Base-by-base conservation (phyloP, 495 filamentous ascomycete genomes). In the Annulohypoxylon bovei region DNA sequence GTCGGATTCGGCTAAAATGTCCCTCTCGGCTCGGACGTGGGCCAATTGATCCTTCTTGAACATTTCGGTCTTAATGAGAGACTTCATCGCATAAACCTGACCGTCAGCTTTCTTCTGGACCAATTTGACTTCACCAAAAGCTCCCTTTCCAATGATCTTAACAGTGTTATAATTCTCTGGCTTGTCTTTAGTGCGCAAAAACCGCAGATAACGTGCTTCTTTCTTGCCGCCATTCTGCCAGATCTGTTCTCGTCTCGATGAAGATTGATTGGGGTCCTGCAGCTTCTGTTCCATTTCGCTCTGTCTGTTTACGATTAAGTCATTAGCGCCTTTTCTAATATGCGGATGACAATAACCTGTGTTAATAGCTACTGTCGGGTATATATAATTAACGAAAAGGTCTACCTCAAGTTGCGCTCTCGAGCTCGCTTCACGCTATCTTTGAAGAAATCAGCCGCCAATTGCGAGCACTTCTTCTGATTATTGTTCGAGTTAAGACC, bases 1-100 rank as follows among this genome's bases (percentile, higher is more conserved):
- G 83, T 99, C 95, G 6, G 95, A 97, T 76, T 98, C 96, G 28
- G 95, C 96, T 39, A 99, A 83, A 70, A 99, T 97, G 78, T 99
- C 95, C 84, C 95, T 89, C 83, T 99, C 95, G 14, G 95, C 92
- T 64, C 97, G 94, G 54, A 99, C 95, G 82, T 99, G 95, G n/a
- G 95, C 95, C 62, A 99, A 82, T 79, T 99, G 95, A 75, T 99
- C 96, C 83, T 97, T 98, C 85, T 97, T 98, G 83, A 97, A 97
- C 95, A 99, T 99, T 79, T 99, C 95, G 5, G 92, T 91, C 86
- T 99, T 99, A 80, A 98, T 91, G 60, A 99, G 83, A 32, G 95
- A 97, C 84, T 99, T 99, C 83, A 99, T 90, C 46, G 95, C 95
- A 75, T 98, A 99, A 63, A 98, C 94, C 80, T 97, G 96, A 78